Conservation (phyloP, 768 basidiomycete species). For the Collybia sordida region DNA sequence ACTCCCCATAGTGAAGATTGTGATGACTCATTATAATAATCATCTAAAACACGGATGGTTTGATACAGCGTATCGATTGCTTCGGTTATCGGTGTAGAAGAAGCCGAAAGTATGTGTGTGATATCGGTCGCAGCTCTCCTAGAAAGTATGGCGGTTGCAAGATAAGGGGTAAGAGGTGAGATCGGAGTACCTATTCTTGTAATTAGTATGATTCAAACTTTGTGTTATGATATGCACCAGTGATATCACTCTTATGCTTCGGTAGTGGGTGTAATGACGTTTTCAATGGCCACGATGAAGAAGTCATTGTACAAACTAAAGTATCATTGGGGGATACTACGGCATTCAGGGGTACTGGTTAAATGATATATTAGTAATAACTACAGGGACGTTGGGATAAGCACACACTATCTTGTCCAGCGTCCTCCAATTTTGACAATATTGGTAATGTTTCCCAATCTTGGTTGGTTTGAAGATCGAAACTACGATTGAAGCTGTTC, state of each 20-base stretch:
- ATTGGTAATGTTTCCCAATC: slow-evolving; percentile 51
- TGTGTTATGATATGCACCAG: slow-evolving; percentile 9
- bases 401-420: slow-evolving; percentile 52
- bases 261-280: slow-evolving; percentile 48
- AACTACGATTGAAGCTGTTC: slow-evolving; percentile 31
- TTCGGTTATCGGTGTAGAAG: slow-evolving; percentile 38
- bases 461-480: slow-evolving; percentile 48
- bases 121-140: slow-evolving; percentile 59
- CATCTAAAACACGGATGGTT: slow-evolving; percentile 46
- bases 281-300: slow-evolving; percentile 36
- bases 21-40: slow-evolving; percentile 34
- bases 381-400: not conserved
- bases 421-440: slow-evolving; percentile 36
- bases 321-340: slow-evolving; percentile 57
- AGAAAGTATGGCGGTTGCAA: slow-evolving; percentile 46
- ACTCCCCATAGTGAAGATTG: slow-evolving; percentile 41
- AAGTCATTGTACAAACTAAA: slow-evolving; percentile 54
- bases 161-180: slow-evolving; percentile 24
- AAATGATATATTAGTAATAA: slow-evolving; percentile 2
- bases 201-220: not conserved
- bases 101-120: slow-evolving; percentile 49
- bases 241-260: slow-evolving; percentile 18
- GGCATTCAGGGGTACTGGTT: slow-evolving; percentile 57
- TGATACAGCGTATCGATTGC: slow-evolving; percentile 47
- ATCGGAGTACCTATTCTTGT: slow-evolving; percentile 5